A percentile compares a stretch with the other conserved stretches of the same genome.
Conservation (phyloP, 192 early-diverging fungal genomes). For the Haplosporangium gracile region DNA sequence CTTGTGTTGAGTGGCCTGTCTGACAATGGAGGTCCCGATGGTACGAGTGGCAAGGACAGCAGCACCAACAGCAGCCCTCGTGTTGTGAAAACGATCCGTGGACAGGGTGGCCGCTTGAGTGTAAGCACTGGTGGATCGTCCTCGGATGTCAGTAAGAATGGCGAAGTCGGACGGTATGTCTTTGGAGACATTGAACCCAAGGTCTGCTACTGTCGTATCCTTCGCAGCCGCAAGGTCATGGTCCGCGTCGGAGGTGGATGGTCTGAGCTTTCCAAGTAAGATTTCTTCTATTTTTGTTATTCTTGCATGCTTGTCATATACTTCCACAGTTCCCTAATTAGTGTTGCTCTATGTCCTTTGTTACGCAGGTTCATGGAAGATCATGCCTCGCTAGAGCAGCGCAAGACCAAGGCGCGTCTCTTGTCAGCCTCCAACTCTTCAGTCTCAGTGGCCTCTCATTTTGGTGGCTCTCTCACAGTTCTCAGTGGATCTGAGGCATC, state of each 20-base stretch:
- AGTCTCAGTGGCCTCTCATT: constrained; percentile 32
- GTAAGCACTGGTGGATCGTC: background rate
- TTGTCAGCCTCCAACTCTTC: constrained; percentile 48
- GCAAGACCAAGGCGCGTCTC: constrained; percentile 30
- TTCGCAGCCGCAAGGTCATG: constrained; percentile 75
- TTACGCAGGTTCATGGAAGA: constrained; percentile 48
- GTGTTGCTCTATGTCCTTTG: background rate
- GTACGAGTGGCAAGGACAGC: constrained; percentile 28
- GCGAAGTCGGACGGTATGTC: constrained; percentile 73
- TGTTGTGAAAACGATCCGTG: constrained; percentile 35
- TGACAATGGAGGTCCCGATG: constrained; percentile 31
- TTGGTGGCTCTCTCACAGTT: constrained; percentile 22
- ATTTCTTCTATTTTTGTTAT: background rate
- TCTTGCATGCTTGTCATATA: background rate
- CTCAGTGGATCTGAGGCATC: constrained; percentile 22
- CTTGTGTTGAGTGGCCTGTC: constrained; percentile 31
- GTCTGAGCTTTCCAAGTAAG: constrained; percentile 70
- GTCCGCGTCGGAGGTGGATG: constrained; percentile 78
- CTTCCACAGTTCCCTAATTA: background rate
- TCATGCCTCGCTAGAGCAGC: constrained; percentile 50
- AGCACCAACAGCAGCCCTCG: constrained; percentile 33
- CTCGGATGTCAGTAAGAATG: constrained; percentile 23
- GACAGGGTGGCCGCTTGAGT: constrained; percentile 28
- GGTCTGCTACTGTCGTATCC: constrained; percentile 72
- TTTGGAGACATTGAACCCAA: constrained; percentile 76